Percentiles rank a stretch among this genome's conserved stretches.
Conservation (phyloP, 768 basidiomycete genomes). For the Podaxis pistillaris region DNA sequence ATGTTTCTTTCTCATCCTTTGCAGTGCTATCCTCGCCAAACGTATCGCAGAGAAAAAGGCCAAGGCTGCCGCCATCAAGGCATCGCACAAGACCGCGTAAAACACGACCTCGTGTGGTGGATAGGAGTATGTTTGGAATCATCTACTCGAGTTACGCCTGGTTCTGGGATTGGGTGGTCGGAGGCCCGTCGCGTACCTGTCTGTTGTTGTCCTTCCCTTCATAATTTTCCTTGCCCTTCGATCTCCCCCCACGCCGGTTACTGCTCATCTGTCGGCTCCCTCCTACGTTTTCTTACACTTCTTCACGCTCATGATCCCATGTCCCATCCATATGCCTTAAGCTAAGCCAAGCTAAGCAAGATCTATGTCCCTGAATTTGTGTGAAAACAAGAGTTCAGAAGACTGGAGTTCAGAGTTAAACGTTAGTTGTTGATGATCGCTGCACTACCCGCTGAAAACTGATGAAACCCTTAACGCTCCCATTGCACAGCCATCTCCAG, state of each 20-base stretch:
- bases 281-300: background rate
- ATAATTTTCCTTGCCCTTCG: constrained; percentile 4
- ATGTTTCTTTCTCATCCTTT: background rate
- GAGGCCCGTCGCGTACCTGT: constrained; percentile 5
- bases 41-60: constrained; percentile 92
- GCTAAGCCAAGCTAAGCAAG: background rate
- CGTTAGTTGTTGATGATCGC: background rate
- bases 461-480: too few species aligned
- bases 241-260: background rate
- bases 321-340: constrained; percentile 2
- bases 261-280: background rate
- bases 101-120: background rate
- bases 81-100: constrained; percentile 52
- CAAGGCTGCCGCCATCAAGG: constrained; percentile 85
- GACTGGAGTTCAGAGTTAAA: background rate
- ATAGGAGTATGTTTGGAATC: background rate
- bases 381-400: background rate
- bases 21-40: constrained; percentile 74
- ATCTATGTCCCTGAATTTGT: background rate
- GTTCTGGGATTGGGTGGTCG: constrained; percentile 2
- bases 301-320: constrained; percentile 1
- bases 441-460: too few species aligned
- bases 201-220: constrained; percentile 2
- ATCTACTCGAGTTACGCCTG: background rate
- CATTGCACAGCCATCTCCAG: too few species aligned